Conservation (phyloP, 1,284 basidiomycete species). For the Puccinia brachypodii region DNA sequence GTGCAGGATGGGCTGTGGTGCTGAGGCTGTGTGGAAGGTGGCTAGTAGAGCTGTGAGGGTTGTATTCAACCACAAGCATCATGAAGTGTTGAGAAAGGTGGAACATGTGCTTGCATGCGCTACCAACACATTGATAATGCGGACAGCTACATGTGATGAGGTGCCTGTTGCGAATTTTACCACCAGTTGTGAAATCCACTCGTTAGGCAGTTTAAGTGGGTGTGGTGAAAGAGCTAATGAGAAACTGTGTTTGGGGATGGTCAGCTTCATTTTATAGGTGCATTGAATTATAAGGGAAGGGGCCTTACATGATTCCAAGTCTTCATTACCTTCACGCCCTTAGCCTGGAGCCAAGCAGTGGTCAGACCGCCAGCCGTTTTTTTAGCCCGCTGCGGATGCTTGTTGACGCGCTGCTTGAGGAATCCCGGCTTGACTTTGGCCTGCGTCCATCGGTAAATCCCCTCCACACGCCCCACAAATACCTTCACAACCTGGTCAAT, state of each 20-base stretch:
- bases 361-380: not conserved
- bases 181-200: not conserved
- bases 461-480: not conserved
- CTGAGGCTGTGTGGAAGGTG: no score
- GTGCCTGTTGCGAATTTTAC: not conserved
- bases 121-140: not conserved
- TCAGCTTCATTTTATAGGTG: not conserved
- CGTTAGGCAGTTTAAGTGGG: not conserved
- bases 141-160: not conserved
- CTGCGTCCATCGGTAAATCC: not conserved
- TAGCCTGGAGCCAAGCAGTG: not conserved
- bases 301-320: not conserved
- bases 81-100: not conserved
- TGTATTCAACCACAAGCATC: no score
- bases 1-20: no score
- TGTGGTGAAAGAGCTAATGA: not conserved
- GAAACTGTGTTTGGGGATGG: not conserved
- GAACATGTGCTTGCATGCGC: not conserved
- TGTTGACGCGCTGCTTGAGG: not conserved
- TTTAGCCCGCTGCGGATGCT: not conserved
- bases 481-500: not conserved
- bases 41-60: no score
- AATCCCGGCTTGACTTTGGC: not conserved
- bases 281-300: no score
- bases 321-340: not conserved